These are phyloP conservation scores for Penicillium sclerotiorum DNA, from an alignment of 2,329 filamentous ascomycete species.

Conservation along the genomic window DNA sequence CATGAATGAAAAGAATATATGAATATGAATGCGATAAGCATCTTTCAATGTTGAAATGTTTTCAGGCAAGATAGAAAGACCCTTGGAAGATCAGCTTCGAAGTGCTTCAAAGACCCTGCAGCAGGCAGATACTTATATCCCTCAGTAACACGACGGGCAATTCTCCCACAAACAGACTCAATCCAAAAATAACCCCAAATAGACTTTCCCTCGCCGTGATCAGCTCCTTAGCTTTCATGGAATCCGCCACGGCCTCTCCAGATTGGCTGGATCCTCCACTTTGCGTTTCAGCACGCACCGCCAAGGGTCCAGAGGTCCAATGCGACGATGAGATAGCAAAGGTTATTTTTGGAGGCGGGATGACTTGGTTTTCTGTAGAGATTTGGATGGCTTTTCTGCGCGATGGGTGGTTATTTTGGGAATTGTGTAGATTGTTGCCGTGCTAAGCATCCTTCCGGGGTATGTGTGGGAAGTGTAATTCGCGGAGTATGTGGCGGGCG, in stretches of 20 bases:
- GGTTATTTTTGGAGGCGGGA: constrained; percentile 21
- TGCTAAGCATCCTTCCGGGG: neutral
- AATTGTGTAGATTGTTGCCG: neutral
- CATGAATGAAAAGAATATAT: constrained; percentile 1
- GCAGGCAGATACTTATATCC: neutral
- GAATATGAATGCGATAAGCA: no score
- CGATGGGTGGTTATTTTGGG: neutral
- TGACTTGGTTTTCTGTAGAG: no score
- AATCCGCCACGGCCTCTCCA: neutral
- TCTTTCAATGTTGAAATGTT: no score
- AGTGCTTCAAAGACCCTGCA: no score
- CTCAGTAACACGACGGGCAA: no score
- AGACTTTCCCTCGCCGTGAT: neutral
- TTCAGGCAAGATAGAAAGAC: no score
- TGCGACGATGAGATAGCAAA: neutral
- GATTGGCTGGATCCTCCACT: constrained; percentile 12
- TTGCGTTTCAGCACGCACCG: constrained; percentile 23
- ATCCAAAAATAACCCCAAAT: neutral
- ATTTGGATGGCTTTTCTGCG: no score
- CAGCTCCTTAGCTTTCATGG: neutral
- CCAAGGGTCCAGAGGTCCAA: constrained; percentile 16
- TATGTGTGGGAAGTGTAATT: neutral
- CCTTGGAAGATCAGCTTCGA: no score
- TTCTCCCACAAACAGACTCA: no score
- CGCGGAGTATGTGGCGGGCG: no score